Base-by-base conservation (phyloP, 2,329 filamentous ascomycete genomes). In the Sarocladium kiliense region DNA sequence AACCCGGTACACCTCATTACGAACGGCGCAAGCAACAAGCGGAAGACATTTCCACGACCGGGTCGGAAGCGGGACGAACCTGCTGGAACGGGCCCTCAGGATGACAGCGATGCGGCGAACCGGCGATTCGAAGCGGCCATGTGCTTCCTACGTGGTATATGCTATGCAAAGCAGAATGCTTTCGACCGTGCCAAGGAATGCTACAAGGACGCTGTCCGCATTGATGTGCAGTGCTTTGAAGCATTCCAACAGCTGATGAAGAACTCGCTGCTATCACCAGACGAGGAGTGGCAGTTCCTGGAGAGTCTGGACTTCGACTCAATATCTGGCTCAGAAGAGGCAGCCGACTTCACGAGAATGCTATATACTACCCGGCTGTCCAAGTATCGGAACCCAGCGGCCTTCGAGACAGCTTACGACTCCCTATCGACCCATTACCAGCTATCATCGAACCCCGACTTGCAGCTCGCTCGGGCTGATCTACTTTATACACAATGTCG, bases 241-340 rank as follows among this genome's bases (percentile, higher is more conserved):
- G 94, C 94, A 0, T 97, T 99, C 66, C 92, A 97, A 64, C 92
- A 97, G 74, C 81, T 99, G 55, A 97, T 97, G 86, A 91, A 91
- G 74, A 99, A 99, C 73, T 89, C 89, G 19, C 79, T 99, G 58
- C 88, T 99, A 83, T 84, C 84, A 49, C 91, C 92, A 0, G 86
- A 89, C 34, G 92, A 97, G 70, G 92, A 97, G 68, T 90, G 93
- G 81, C 82, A 86, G 51, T 96, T 97, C 59, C 79, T 97, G 42
- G 87, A 94, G 61, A 90, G 88, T 53, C 80, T 97, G 21, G 86
- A 97, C 71, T 99, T 99, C 67, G 91, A 96, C 68, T 85, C 87
- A 19, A 87, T 97, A 59, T 76, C 86, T 0, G 77, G 82, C 1
- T 85, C 87, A 1, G 89, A 95, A 68, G 91, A 97, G 73, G 91